These are phyloP conservation scores for Chaetomium globosum DNA, from an alignment of 2,329 filamentous ascomycete genomes.

Conservation along the genomic window DNA sequence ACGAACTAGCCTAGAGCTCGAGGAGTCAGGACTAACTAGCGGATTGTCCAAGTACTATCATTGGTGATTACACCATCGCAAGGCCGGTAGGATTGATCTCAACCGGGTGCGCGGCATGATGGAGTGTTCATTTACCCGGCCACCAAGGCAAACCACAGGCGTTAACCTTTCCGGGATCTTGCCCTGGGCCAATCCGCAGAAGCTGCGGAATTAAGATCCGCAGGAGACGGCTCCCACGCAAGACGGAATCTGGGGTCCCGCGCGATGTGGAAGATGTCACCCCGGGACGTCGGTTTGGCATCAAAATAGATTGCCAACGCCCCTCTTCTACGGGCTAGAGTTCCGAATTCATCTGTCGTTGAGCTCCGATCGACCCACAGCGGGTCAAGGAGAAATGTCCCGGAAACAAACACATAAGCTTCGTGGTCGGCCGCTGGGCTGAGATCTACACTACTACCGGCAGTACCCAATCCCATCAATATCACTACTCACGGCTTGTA, in stretches of 20 bases:
- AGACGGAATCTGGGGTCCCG: constrained; percentile 19
- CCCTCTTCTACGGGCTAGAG: constrained; percentile 11
- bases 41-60: too few relatives aligned
- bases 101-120: background rate
- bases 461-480: background rate
- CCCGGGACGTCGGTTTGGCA: constrained; percentile 5
- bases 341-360: constrained; percentile 4
- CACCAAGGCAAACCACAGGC: background rate
- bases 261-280: constrained; percentile 4
- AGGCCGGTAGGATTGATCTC: background rate
- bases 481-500: background rate
- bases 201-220: constrained; percentile 2
- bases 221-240: background rate
- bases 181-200: constrained; percentile 2
- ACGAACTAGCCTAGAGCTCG: too few relatives aligned
- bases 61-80: background rate
- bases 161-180: background rate
- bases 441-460: background rate
- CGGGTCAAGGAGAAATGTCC: background rate
- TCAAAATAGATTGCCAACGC: constrained; percentile 15
- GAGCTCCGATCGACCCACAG: background rate
- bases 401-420: background rate
- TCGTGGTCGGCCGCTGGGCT: background rate
- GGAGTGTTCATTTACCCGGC: constrained; percentile 3
- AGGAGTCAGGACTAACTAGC: too few relatives aligned